Evolutionary conservation across 768 basidiomycete genomes (phyloP).

Genomic region (Psilocybe tampanensis): DNA sequence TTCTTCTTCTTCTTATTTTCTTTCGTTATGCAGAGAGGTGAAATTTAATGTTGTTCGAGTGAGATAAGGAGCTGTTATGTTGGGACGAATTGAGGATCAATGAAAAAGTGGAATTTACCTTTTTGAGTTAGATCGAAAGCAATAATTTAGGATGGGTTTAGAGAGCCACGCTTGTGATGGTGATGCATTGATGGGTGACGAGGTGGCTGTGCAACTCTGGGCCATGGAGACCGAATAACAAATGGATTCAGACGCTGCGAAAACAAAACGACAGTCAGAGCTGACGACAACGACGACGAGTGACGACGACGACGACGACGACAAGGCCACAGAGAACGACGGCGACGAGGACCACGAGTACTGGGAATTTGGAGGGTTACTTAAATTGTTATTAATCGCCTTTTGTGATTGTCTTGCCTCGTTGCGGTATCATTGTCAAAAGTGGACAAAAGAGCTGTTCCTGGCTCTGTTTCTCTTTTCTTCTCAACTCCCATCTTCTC

Average conservation of each 20-base stretch:
- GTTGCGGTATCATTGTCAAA: constrained; percentile 17
- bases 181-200: too few relatives aligned
- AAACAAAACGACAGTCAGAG: not conserved
- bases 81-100: too few relatives aligned
- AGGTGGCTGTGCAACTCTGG: constrained; percentile 17
- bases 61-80: too few relatives aligned
- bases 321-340: not conserved
- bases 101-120: not conserved
- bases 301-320: constrained; percentile 1
- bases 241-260: constrained; percentile 1
- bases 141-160: not conserved
- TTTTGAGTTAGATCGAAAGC: not conserved
- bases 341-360: not conserved
- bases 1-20: not conserved
- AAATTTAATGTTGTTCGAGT: too few relatives aligned
- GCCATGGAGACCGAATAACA: constrained; percentile 4
- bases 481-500: constrained; percentile 7
- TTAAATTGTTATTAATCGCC: not conserved
- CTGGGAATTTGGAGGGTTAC: too few relatives aligned
- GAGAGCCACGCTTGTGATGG: not conserved
- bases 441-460: constrained; percentile 16
- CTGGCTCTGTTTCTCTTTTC: constrained; percentile 11
- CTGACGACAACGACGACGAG: constrained; percentile 6
- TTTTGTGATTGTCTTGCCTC: constrained; percentile 19
- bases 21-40: too few relatives aligned